phyloP scores from a whole-genome alignment of 306 rosid species.

The Vigna hirtella region DNA sequence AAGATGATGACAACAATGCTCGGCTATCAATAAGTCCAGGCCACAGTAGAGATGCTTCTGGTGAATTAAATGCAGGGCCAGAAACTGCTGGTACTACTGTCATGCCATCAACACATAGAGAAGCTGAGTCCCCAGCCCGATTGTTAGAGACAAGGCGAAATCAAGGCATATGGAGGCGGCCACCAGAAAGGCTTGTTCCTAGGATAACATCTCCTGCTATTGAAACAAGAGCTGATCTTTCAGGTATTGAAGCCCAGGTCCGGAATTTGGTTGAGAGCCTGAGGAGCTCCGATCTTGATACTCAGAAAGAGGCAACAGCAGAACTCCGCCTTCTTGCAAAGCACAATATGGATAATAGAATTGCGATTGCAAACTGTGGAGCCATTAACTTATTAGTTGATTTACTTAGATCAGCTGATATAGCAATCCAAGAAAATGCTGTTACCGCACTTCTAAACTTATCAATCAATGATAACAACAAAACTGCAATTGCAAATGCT shows the following conservation, averaged over 20 bases:
- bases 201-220: conserved; percentile 59
- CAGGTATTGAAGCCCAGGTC: conserved; percentile 75
- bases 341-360: conserved; percentile 86
- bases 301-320: conserved; percentile 76
- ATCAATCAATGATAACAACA: conserved; percentile 87
- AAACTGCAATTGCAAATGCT: conserved; percentile 78
- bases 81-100: conserved; percentile 54
- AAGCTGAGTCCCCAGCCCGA: conserved; percentile 61
- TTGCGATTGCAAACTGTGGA: conserved; percentile 88
- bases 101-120: conserved; percentile 57
- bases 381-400: conserved; percentile 79
- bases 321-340: conserved; percentile 86
- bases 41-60: conserved; percentile 71
- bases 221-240: conserved; percentile 79
- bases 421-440: conserved; percentile 84
- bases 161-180: conserved; percentile 72
- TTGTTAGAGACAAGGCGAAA: conserved; percentile 61
- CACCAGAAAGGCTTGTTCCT: conserved; percentile 68
- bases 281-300: conserved; percentile 67
- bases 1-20: conserved; percentile 61
- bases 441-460: conserved; percentile 96
- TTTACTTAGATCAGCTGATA: conserved; percentile 70
- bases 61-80: conserved; percentile 65
- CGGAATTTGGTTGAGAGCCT: conserved; percentile 77
- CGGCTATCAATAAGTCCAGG: conserved; percentile 64